These are phyloP conservation scores for Yamadazyma siamensis DNA, from an alignment of 1,139 yeast genomes.

Conservation along the genomic window DNA sequence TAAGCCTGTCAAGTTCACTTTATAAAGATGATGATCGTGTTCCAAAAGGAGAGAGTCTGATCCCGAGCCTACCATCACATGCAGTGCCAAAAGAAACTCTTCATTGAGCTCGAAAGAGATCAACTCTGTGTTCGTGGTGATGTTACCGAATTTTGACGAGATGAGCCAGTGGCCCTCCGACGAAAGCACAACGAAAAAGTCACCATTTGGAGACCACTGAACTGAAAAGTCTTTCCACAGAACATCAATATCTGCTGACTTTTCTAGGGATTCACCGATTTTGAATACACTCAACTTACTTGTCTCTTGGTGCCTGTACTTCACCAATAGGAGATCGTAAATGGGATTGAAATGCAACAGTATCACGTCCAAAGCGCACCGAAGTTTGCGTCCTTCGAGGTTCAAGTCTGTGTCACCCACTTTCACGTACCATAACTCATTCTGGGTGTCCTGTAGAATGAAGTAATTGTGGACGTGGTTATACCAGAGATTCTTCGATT, in stretches of 20 bases:
- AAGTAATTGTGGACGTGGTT: constrained; percentile 28
- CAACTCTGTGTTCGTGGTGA: constrained; percentile 26
- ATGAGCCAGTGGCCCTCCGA: constrained; percentile 30
- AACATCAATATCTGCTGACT: constrained; percentile 1
- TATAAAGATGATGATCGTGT: constrained; percentile 18
- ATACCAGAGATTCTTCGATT: constrained; percentile 14
- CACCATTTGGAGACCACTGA: constrained; percentile 39
- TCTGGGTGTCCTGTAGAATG: constrained; percentile 25
- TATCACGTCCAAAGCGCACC: constrained; percentile 8
- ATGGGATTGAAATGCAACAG: constrained; percentile 25
- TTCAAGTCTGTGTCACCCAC: constrained; percentile 13
- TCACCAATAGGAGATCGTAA: constrained; percentile 4
- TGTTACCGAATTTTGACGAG: constrained; percentile 34
- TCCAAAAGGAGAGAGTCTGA: constrained; percentile 23
- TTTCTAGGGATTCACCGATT: not conserved
- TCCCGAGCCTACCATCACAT: constrained; percentile 24
- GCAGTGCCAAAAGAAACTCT: constrained; percentile 22
- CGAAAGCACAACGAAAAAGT: constrained; percentile 25
- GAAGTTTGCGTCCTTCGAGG: constrained; percentile 15
- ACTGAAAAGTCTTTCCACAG: constrained; percentile 2
- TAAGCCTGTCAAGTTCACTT: constrained; percentile 20
- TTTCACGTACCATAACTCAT: constrained; percentile 29
- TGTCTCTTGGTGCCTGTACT: constrained; percentile 1
- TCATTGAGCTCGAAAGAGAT: constrained; percentile 23
- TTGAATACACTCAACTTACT: constrained; percentile 5